Percentiles rank a stretch among this genome's conserved stretches.
phyloP scores from a whole-genome alignment of 352 stramenopile genomes.

The Globisporangium carolinianum region DNA sequence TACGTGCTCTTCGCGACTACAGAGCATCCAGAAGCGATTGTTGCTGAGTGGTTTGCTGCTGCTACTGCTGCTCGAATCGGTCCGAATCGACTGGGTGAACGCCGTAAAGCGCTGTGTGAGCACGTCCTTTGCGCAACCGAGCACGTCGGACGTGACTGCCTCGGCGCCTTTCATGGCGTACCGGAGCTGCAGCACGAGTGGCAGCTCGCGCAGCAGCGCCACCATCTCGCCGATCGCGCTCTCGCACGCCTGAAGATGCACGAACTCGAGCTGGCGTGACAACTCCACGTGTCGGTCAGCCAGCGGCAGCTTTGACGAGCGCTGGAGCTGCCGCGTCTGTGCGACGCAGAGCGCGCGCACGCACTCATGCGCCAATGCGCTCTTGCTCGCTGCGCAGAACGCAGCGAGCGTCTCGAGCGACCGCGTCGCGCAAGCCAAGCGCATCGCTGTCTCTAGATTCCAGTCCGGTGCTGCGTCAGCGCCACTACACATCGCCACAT shows the following conservation, averaged over 20 bases:
- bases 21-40: conserved; percentile 6
- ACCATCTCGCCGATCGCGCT: conserved; percentile 22
- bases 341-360: conserved; percentile 6
- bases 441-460: conserved; percentile 2
- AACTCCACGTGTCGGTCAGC: neutral
- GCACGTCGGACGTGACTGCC: neutral
- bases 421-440: conserved; percentile 5
- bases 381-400: conserved; percentile 9
- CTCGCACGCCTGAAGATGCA: conserved; percentile 22
- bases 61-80: neutral
- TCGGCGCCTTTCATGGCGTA: neutral
- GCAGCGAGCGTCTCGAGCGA: conserved; percentile 3
- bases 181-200: conserved; percentile 17
- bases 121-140: neutral
- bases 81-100: conserved; percentile 1
- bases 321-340: conserved; percentile 1
- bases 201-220: conserved; percentile 17
- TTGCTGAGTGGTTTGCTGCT: neutral
- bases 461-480: neutral
- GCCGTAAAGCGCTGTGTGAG: conserved; percentile 1
- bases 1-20: conserved; percentile 5
- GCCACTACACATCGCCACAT: no score
- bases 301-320: neutral
- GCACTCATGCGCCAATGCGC: conserved; percentile 3
- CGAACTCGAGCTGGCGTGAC: neutral